Evolutionary conservation across 495 filamentous ascomycete genomes (phyloP).

Genomic region (Saxispiralis lemnorum): DNA sequence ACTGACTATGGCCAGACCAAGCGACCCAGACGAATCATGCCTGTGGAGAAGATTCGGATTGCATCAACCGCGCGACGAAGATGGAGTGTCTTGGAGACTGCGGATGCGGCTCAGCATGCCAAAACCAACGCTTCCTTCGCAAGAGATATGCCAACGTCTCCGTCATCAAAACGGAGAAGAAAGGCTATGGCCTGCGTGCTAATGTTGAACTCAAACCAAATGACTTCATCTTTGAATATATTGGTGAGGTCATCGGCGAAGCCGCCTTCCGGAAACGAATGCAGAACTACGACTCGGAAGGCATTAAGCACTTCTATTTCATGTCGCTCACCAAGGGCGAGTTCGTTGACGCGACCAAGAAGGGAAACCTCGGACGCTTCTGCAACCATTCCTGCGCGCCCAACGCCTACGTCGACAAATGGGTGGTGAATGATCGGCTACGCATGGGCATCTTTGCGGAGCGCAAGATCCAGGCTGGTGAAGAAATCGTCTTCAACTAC

Average conservation of each 20-base stretch:
- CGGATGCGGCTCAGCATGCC: constrained; percentile 70
- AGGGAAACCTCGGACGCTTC: constrained; percentile 87
- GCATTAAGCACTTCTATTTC: constrained; percentile 99
- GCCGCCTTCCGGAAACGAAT: constrained; percentile 69
- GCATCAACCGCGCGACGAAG: constrained; percentile 94
- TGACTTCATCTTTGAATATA: constrained; percentile 94
- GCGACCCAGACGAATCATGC: constrained; percentile 51
- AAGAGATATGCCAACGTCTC: constrained; percentile 78
- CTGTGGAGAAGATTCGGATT: constrained; percentile 93
- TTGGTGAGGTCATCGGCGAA: constrained; percentile 96
- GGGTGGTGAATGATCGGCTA: constrained; percentile 95
- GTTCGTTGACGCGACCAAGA: constrained; percentile 95
- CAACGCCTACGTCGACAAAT: constrained; percentile 98
- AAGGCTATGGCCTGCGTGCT: constrained; percentile 79
- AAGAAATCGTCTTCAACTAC: constrained; percentile 99
- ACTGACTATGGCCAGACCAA: constrained; percentile 32
- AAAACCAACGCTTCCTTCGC: constrained; percentile 89
- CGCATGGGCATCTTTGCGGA: constrained; percentile 98
- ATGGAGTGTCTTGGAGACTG: constrained; percentile 86
- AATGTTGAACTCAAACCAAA: constrained; percentile 57
- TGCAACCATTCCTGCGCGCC: constrained; percentile 99
- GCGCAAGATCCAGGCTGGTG: constrained; percentile 68
- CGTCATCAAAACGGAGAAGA: constrained; percentile 94
- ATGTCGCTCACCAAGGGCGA: constrained; percentile 96
- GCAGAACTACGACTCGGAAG: constrained; percentile 80